phyloP scores from a whole-genome alignment of 2,329 filamentous ascomycete genomes.

The Pezicula carpinea region DNA sequence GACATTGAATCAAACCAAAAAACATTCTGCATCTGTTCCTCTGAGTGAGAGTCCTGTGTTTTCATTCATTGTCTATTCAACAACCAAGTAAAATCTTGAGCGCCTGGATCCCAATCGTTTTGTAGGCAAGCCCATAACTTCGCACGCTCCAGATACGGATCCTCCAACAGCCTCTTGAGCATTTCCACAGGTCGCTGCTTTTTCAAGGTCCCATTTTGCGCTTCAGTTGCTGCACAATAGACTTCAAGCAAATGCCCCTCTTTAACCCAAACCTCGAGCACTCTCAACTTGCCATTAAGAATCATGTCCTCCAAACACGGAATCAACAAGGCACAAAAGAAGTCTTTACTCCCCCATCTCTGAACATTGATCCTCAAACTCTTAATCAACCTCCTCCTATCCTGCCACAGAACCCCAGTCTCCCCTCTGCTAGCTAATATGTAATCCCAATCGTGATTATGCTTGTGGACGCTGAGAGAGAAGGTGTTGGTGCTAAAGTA shows the following conservation, averaged over 20 bases:
- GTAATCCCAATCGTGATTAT: conserved; percentile 9
- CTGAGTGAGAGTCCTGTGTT: background rate
- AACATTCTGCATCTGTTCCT: conserved; percentile 1
- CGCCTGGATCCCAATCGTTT: no score
- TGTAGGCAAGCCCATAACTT: conserved; percentile 2
- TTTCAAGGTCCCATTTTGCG: conserved; percentile 9
- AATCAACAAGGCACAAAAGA: conserved; percentile 13
- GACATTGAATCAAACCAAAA: conserved; percentile 19
- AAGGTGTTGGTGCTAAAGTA: conserved; percentile 24
- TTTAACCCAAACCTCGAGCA: conserved; percentile 18
- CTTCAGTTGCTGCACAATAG: background rate
- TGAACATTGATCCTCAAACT: conserved; percentile 11
- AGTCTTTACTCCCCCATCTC: conserved; percentile 21
- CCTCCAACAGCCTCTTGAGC: conserved; percentile 13
- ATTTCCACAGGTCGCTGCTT: background rate
- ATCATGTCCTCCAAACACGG: conserved; percentile 21
- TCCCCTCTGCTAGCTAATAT: conserved; percentile 8
- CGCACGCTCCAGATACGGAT: conserved; percentile 19
- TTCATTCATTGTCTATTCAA: conserved; percentile 3
- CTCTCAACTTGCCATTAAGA: conserved; percentile 20
- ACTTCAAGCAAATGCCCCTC: conserved; percentile 1
- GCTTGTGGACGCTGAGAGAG: conserved; percentile 12
- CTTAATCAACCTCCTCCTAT: conserved; percentile 15
- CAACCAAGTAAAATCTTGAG: conserved; percentile 9
- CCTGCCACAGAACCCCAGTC: conserved; percentile 5